Evolutionary conservation across 305 asterid species (phyloP), one percentile per base, ranked within the genome.

Genomic region (Solanum hybrid): DNA sequence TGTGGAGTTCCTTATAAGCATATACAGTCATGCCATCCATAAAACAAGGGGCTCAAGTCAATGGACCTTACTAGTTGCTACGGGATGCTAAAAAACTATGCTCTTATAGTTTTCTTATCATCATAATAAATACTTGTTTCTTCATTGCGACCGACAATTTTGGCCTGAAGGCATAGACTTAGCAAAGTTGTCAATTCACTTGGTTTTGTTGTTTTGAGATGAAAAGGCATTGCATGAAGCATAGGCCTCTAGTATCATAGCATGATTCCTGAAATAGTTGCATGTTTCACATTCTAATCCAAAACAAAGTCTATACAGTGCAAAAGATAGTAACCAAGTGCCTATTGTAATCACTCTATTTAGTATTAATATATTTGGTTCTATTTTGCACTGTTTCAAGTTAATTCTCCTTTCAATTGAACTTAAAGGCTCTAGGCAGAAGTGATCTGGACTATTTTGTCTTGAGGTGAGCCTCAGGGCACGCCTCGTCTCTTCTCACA

Each of bases 341-440:
- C 51, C 51, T 10, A 35, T 76, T 78, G 45, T 32, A 78, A 6
- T 78, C 85, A 22, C 31, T 78, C 51, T 10, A 78, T 10, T 36
- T 78, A 78, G 38, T 35, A 36, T 35, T 36, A 36, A 36, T 34
- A 35, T 35, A 22, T 36, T n/a, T 36, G 60, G 85, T 78, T 78
- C 32, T 22, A 37, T 11, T 77, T 78, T 78, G 15, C 85, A 22
- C 60, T 36, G 10, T 36, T 35, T 78, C 84, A 78, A 78, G 32
- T 78, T 78, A 36, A 19, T 77, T 77, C 82, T 19, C 82, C 45
- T 14, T 78, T 78, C 60, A 78, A 36, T 78, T 78, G 32, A 78
- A 78, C 85, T 78, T 78, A 36, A 78, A 78, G 85, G 56, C 85
- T n/a, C 56, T 78, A 78, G 85, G 85, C 32, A 78, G 85, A 78